Evolutionary conservation across 2,329 filamentous ascomycete genomes (phyloP), one percentile per base, ranked within the genome.

Genomic region (Mycosphaerella arachidis): DNA sequence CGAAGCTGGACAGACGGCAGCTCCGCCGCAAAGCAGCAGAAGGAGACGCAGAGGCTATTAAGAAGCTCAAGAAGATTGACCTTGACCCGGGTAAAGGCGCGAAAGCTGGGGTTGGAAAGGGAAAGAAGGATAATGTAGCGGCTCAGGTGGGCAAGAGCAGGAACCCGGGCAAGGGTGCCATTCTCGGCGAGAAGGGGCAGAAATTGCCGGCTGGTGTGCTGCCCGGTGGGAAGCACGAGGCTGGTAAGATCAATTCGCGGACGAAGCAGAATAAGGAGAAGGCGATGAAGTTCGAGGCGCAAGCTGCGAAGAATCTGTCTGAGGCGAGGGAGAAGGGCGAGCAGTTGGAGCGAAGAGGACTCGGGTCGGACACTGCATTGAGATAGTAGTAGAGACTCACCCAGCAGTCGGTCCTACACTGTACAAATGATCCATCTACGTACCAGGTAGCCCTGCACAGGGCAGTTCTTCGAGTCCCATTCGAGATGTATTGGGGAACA

Each of bases 1-100:
- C 76, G 37, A 90, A 90, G 74, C 78, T 83, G 45, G 79, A 82
- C 66, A 65, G 72, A 16, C 65, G 70, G 24, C 60, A 59, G 13
- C 59, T 71, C 48, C 66, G 73, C 16, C 58, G 58, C 13, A 60
- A 64, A 50, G 72, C 71, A n/a, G 71, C 70, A 10, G 60, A 66
- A 27, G 72, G 72, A 9, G 61, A 68, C 27, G 65, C 64, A 20
- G 64, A 68, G 3, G 71, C 71, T 0, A 70, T 72, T 27, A 55
- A 62, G 35, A 55, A 66, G 35, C 51, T 74, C 54, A 63, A 64
- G 27, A 59, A 53, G 2, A 66, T 70, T 63, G 70, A 67, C 40
- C 58, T 71, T 1, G 69, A 70, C 48, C 65, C 70, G 1, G 70
- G 69, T 30, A 69, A 58, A 33, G 69, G 66, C 18, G 67, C 61